Evolutionary conservation across 1,284 basidiomycete genomes (phyloP).

Genomic region (Puccinia triticina): DNA sequence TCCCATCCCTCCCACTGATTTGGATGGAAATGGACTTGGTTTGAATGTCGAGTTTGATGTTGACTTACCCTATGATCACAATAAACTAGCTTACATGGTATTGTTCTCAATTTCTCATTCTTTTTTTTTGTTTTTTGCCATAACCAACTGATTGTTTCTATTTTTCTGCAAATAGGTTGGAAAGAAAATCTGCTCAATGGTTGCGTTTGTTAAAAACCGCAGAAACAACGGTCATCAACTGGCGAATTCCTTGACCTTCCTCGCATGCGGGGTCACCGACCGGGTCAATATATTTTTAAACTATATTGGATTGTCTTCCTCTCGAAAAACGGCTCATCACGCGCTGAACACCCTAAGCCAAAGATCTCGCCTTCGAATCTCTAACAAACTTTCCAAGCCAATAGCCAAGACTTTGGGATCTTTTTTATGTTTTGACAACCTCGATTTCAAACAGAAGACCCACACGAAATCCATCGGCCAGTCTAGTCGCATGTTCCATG

Average conservation of each 20-base stretch:
- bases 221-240: not conserved
- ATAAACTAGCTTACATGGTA: no score
- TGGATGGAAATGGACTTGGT: not conserved
- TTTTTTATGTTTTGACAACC: constrained; percentile 3
- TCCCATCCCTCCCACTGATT: not conserved
- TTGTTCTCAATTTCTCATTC: no score
- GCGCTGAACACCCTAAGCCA: not conserved
- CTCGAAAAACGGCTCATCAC: not conserved
- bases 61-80: no score
- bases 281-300: not conserved
- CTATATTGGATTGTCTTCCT: constrained; percentile 2
- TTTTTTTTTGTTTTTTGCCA: no score
- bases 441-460: not conserved
- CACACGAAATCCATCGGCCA: not conserved
- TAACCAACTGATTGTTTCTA: no score
- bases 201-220: not conserved
- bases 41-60: no score
- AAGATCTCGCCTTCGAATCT: not conserved
- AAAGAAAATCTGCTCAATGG: not conserved
- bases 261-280: not conserved
- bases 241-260: not conserved
- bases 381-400: not conserved
- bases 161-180: not conserved
- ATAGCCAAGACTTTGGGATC: no score
- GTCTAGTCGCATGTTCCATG: not conserved